These are phyloP conservation scores for Centrapalus pauciflorus DNA, from an alignment of 129 eudicot genomes.

Conservation along the genomic window DNA sequence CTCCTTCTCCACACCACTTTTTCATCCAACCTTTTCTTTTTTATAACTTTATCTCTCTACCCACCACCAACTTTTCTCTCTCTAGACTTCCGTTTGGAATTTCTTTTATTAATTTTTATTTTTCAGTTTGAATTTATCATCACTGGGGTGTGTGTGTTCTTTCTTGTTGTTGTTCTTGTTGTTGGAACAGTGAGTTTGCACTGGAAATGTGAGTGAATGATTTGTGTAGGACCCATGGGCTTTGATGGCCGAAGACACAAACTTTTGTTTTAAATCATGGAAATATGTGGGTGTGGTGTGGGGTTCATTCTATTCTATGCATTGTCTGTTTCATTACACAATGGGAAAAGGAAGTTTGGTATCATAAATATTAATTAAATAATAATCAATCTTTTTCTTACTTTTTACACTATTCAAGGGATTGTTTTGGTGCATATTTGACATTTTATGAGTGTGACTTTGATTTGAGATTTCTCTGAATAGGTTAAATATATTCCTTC, in stretches of 20 bases:
- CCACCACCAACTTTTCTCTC: constrained; percentile 39
- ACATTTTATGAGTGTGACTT: too few relatives aligned
- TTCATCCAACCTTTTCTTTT: constrained; percentile 21
- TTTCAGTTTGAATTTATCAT: constrained; percentile 2
- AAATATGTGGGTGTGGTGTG: constrained; percentile 4
- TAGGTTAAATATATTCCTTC: too few relatives aligned
- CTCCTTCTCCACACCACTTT: constrained; percentile 47
- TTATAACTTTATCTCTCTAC: constrained; percentile 24
- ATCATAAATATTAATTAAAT: too few relatives aligned
- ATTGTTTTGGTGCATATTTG: constrained; percentile 16
- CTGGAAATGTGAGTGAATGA: constrained; percentile 21
- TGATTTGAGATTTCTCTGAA: too few relatives aligned
- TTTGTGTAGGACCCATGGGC: constrained; percentile 24
- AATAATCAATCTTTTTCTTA: background rate
- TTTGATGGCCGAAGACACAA: constrained; percentile 12
- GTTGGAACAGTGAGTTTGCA: constrained; percentile 17
- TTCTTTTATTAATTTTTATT: constrained; percentile 10
- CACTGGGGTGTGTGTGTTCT: background rate
- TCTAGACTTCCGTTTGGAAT: constrained; percentile 23
- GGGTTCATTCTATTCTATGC: constrained; percentile 2
- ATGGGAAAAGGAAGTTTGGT: background rate
- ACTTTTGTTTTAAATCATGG: constrained; percentile 16
- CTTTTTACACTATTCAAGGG: constrained; percentile 2
- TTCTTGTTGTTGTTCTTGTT: constrained; percentile 6
- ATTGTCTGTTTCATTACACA: background rate